Percentiles rank a stretch among this genome's conserved stretches.
Evolutionary conservation across 257 asterid genomes (phyloP).

Genomic region (Scutellaria baicalensis): DNA sequence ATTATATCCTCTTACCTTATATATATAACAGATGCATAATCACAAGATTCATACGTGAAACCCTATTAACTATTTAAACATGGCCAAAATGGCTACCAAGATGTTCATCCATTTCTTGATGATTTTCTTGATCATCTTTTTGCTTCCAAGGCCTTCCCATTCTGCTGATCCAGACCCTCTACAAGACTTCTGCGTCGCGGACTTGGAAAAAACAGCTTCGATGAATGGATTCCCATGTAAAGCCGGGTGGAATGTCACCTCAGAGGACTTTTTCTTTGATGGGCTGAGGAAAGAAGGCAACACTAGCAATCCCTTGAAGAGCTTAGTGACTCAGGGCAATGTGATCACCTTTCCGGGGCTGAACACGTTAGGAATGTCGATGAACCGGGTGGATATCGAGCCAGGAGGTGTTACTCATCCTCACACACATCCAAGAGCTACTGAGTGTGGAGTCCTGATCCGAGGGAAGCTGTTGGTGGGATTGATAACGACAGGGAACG

Average conservation of each 20-base stretch:
- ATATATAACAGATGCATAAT: too few relatives aligned
- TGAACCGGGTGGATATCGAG: conserved; percentile 37
- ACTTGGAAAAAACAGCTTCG: background rate
- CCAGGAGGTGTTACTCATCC: conserved; percentile 44
- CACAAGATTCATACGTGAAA: too few relatives aligned
- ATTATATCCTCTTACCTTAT: too few relatives aligned
- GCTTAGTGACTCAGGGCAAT: conserved; percentile 4
- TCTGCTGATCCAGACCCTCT: conserved; percentile 42
- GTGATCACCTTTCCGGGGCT: conserved; percentile 43
- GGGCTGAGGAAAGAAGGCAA: conserved; percentile 32
- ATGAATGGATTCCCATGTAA: conserved; percentile 50
- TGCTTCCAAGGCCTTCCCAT: background rate
- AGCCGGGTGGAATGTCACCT: conserved; percentile 22
- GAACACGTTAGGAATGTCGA: conserved; percentile 45
- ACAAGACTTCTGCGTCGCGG: conserved; percentile 49
- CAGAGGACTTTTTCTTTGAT: conserved; percentile 45
- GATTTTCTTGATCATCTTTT: too few relatives aligned
- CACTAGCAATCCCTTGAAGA: conserved; percentile 3
- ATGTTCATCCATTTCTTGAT: too few relatives aligned
- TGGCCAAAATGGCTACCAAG: too few relatives aligned
- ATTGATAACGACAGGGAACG: conserved; percentile 24
- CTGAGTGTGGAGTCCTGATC: conserved; percentile 29
- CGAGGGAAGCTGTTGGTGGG: conserved; percentile 36
- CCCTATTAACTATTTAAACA: too few relatives aligned
- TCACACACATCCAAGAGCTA: conserved; percentile 46